Percentiles rank a stretch among this genome's conserved stretches.
phyloP scores from a whole-genome alignment of 2,329 filamentous ascomycete species.

The Neocatenulostroma microsporum region DNA sequence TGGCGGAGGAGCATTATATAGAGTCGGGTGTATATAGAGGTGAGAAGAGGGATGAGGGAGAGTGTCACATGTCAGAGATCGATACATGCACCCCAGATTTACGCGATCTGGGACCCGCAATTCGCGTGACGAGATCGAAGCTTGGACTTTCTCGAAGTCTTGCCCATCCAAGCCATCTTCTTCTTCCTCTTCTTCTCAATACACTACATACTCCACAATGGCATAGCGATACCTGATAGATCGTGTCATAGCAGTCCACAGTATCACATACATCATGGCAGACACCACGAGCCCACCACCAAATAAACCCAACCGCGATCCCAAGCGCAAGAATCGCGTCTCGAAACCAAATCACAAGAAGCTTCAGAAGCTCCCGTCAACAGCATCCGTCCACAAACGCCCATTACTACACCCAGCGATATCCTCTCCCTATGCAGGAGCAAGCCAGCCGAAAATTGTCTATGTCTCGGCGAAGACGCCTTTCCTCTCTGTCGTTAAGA shows the following conservation, averaged over 20 bases:
- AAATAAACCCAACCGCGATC: no score
- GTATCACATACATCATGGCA: no score
- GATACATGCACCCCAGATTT: background rate
- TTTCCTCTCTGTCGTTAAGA: conserved; percentile 60
- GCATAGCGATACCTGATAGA: no score
- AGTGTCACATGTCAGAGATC: conserved; percentile 9
- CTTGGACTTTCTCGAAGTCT: no score
- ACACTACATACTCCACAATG: no score
- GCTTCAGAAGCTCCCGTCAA: conserved; percentile 5
- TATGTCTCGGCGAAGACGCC: conserved; percentile 59
- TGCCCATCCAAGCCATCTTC: no score
- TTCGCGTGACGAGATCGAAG: conserved; percentile 5
- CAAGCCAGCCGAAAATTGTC: conserved; percentile 48
- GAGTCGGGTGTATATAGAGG: no score
- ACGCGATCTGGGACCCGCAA: conserved; percentile 4
- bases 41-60: background rate
- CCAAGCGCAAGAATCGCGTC: conserved; percentile 1
- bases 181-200: no score
- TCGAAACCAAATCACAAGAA: conserved; percentile 7
- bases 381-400: conserved; percentile 45
- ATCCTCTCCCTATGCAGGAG: conserved; percentile 46
- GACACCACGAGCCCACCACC: no score
- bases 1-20: conserved; percentile 50
- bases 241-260: no score
- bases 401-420: conserved; percentile 52